phyloP scores from a whole-genome alignment of 2,329 filamentous ascomycete species.

The Pyricularia pennisetigena region DNA sequence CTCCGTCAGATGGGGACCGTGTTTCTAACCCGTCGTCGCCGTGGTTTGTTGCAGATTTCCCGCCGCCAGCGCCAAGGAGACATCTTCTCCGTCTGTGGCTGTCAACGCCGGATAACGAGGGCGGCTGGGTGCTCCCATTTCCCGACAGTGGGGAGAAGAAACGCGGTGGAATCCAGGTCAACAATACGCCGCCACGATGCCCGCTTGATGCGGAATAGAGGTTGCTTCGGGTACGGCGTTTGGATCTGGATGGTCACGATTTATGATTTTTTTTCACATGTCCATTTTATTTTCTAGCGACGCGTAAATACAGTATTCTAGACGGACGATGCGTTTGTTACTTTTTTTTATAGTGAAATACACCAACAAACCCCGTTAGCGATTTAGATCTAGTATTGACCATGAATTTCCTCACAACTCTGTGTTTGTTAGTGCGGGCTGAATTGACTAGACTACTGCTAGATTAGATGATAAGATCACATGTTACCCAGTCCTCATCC shows the following conservation, averaged over 20 bases:
- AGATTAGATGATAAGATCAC: too few species aligned
- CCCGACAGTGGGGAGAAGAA: constrained; percentile 76
- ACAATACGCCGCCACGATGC: constrained; percentile 66
- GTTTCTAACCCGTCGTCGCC: constrained; percentile 5
- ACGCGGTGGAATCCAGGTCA: constrained; percentile 79
- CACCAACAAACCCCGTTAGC: too few species aligned
- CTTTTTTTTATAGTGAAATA: too few species aligned
- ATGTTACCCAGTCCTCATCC: too few species aligned
- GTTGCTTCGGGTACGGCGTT: neutral
- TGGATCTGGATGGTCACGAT: neutral
- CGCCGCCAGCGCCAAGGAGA: constrained; percentile 57
- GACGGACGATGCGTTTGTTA: too few species aligned
- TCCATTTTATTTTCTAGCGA: neutral
- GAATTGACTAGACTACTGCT: too few species aligned
- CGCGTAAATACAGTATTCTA: too few species aligned
- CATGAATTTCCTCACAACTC: too few species aligned
- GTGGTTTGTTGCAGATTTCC: constrained; percentile 28
- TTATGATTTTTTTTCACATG: neutral
- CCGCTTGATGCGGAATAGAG: constrained; percentile 68
- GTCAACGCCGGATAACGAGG: constrained; percentile 69
- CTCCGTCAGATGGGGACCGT: neutral
- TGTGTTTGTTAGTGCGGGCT: too few species aligned
- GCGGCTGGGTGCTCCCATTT: constrained; percentile 78
- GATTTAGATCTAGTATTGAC: too few species aligned
- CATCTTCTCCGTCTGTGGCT: constrained; percentile 82